phyloP scores from a whole-genome alignment of 305 asterid genomes.

The Solanum hybrid region DNA sequence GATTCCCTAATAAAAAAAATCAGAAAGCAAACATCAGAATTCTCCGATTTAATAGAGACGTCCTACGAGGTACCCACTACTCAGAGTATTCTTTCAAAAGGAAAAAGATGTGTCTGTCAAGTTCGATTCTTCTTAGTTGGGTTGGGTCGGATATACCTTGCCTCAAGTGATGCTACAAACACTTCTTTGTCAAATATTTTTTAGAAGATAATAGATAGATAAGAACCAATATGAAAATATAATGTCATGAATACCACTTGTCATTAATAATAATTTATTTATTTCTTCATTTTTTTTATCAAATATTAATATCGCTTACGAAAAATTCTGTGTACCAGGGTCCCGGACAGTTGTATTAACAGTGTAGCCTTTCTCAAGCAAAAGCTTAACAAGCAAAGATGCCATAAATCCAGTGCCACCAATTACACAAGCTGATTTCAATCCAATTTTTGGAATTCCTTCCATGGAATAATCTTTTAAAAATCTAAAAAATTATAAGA shows the following conservation, averaged over 20 bases:
- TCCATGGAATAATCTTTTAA: neutral
- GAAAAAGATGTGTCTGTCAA: neutral
- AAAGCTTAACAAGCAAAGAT: neutral
- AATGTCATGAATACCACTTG: neutral
- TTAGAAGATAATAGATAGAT: neutral
- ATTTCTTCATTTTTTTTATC: too few species aligned
- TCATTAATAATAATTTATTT: neutral
- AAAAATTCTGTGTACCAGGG: neutral
- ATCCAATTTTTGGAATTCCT: neutral
- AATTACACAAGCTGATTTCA: slow-evolving; percentile 7
- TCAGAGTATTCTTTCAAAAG: fast-evolving
- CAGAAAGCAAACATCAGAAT: neutral
- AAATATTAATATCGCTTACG: neutral
- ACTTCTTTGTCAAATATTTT: neutral
- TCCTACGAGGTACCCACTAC: neutral
- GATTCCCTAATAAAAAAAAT: neutral
- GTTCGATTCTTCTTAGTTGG: neutral
- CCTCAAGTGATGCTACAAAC: neutral
- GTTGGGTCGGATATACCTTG: neutral
- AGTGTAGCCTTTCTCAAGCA: slow-evolving; percentile 15
- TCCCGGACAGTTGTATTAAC: slow-evolving; percentile 14
- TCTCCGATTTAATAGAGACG: neutral
- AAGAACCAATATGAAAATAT: neutral
- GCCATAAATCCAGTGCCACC: slow-evolving; percentile 26
- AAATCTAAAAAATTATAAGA: too few species aligned